These are phyloP conservation scores for Phanerochaete sordida DNA, from an alignment of 768 basidiomycete genomes.

Conservation along the genomic window DNA sequence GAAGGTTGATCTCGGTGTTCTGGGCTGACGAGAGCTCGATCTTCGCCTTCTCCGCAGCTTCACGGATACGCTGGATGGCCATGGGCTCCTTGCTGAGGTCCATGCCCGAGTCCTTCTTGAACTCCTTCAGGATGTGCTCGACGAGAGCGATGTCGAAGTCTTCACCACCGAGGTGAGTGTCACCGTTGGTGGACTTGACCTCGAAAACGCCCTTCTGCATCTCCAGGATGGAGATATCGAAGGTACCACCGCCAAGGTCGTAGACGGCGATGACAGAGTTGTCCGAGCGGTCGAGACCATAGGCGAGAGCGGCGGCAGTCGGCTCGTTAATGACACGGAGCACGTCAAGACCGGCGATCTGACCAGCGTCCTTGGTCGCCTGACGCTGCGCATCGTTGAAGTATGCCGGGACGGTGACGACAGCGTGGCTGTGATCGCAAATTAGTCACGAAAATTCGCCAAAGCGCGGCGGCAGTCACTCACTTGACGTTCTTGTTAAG, in stretches of 20 bases:
- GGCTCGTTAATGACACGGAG: constrained; percentile 99
- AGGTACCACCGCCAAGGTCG: constrained; percentile 97
- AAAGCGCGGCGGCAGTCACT: constrained; percentile 32
- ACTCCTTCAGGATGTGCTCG: constrained; percentile 80
- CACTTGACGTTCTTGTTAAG: constrained; percentile 93
- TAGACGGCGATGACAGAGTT: constrained; percentile 96
- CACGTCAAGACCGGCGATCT: constrained; percentile 96
- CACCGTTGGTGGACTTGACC: constrained; percentile 99
- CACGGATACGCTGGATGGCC: constrained; percentile 98
- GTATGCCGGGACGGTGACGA: constrained; percentile 96
- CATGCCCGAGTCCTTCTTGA: constrained; percentile 89
- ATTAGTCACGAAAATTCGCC: constrained; percentile 3
- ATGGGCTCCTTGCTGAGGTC: constrained; percentile 85
- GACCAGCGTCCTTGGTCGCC: constrained; percentile 97
- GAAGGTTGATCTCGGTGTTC: constrained; percentile 96
- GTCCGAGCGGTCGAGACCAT: constrained; percentile 83
- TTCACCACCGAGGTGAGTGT: constrained; percentile 94
- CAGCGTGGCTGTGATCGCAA: constrained; percentile 65
- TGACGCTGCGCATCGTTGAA: constrained; percentile 99
- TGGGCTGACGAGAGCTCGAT: constrained; percentile 93
- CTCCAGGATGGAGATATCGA: constrained; percentile 99
- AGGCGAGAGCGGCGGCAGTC: constrained; percentile 96
- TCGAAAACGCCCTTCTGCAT: constrained; percentile 99
- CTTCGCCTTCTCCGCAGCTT: constrained; percentile 99
- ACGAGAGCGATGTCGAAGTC: constrained; percentile 94